phyloP scores from a whole-genome alignment of 805 yeast species.

The Saccharomycopsis selenospora region DNA sequence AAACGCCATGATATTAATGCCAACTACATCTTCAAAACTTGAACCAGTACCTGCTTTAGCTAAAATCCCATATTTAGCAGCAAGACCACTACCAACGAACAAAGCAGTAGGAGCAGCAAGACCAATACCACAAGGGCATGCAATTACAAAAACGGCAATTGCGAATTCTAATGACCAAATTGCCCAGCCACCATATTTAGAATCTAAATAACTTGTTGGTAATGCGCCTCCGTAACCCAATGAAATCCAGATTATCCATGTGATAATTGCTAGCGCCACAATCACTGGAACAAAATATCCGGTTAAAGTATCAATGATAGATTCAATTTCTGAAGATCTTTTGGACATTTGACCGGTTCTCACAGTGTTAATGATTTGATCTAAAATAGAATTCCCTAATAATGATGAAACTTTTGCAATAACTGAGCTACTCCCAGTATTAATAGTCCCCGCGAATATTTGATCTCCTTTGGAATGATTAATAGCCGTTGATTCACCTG shows the following conservation, averaged over 20 bases:
- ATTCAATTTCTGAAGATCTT: slow-evolving; percentile 57
- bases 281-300: slow-evolving; percentile 70
- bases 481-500: slow-evolving; percentile 59
- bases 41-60: slow-evolving; percentile 72
- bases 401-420: slow-evolving; percentile 49
- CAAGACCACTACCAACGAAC: slow-evolving; percentile 72
- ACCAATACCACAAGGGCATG: slow-evolving; percentile 84
- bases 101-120: slow-evolving; percentile 80
- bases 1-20: slow-evolving; percentile 56
- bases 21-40: slow-evolving; percentile 72
- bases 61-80: slow-evolving; percentile 68
- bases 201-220: slow-evolving; percentile 50
- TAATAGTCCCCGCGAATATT: slow-evolving; percentile 66
- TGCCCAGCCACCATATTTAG: slow-evolving; percentile 66
- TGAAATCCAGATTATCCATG: slow-evolving; percentile 64
- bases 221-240: slow-evolving; percentile 48
- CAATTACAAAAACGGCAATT: slow-evolving; percentile 72
- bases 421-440: slow-evolving; percentile 48
- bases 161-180: slow-evolving; percentile 75
- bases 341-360: slow-evolving; percentile 65
- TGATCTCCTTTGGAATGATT: slow-evolving; percentile 53
- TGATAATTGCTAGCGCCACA: slow-evolving; percentile 47
- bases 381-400: slow-evolving; percentile 59
- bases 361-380: slow-evolving; percentile 62
- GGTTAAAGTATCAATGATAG: slow-evolving; percentile 60